Percentiles rank a stretch among this genome's conserved stretches.
Evolutionary conservation across 2,329 filamentous ascomycete genomes (phyloP).

Genomic region (Ophiostoma montium): DNA sequence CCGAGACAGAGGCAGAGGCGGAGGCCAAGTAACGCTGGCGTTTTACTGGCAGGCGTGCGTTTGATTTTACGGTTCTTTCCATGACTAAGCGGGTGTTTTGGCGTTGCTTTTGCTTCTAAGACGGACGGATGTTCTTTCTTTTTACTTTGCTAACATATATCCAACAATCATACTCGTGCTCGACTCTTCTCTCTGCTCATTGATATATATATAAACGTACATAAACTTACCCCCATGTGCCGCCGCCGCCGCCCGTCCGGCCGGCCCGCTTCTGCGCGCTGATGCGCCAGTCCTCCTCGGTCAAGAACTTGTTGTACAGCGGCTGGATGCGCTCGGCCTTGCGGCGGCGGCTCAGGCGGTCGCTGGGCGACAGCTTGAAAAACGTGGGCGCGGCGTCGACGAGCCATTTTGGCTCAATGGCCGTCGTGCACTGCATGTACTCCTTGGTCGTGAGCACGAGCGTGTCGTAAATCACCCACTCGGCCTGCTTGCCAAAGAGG

Average conservation of each 20-base stretch:
- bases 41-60: too few species aligned
- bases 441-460: constrained; percentile 90
- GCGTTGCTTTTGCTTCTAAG: background rate
- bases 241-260: constrained; percentile 68
- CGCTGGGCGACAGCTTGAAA: constrained; percentile 89
- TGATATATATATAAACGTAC: background rate
- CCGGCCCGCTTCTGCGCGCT: constrained; percentile 77
- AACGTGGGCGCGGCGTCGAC: constrained; percentile 97
- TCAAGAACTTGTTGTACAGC: constrained; percentile 81
- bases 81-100: background rate
- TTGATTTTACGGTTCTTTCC: background rate
- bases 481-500: constrained; percentile 86
- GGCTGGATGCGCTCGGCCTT: constrained; percentile 91
- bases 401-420: constrained; percentile 87
- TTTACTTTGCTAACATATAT: too few species aligned
- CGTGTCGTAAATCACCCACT: constrained; percentile 90
- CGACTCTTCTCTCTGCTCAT: too few species aligned
- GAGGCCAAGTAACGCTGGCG: too few species aligned
- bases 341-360: constrained; percentile 78
- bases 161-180: too few species aligned
- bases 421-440: constrained; percentile 92
- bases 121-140: too few species aligned
- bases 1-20: too few species aligned
- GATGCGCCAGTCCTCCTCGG: constrained; percentile 89
- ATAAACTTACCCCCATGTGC: constrained; percentile 65